Base-by-base conservation (phyloP, 805 yeast genomes). In the Wickerhamomyces alni region DNA sequence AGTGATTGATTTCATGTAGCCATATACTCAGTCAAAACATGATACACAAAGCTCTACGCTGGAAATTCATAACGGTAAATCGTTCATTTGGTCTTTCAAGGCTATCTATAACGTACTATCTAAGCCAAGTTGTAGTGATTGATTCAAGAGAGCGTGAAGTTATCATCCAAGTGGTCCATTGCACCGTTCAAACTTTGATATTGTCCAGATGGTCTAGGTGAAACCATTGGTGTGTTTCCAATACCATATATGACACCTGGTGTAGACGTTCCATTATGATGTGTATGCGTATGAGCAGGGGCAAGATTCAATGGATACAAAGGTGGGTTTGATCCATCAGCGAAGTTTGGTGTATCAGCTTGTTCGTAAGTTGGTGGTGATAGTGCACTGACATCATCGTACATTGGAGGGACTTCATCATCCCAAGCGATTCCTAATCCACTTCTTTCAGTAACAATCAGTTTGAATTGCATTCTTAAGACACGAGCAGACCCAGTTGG, bases 351-450 rank as follows among this genome's bases (percentile, higher is more conserved):
- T 21, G 39, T 25, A 19, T 40, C 10, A 3, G 66, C 55, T 32
- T 53, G 55, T 33, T 63, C 70, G 59, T 93, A 91, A 3, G 79
- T 77, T 2, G 99, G 99, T 0, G 99, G 99, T 17, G 89, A 78
- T 32, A 87, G 68, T 0, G 94, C 78, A 22, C 78, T 69, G 17
- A 93, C 88, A 48, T 87, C 91, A 39, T 78, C 87, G 54, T 93
- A 93, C 17, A 88, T 84, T 1, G 99, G 99, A 2, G 99, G 99
- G 15, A 94, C 98, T 61, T 93, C 99, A 57, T 91, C 97, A 61
- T 91, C 97, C 98, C 99, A 93, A 0, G 97, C 84, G 24, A 93
- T 87, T 5, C 99, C 99, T 31, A 93, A 69, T 0, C 99, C 99
- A 0, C 95, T 82, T 43, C 98, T 70, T 57, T 89, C 98, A 2